Conservation (phyloP, 192 early-diverging fungal species). For the Funneliformis mosseae region DNA sequence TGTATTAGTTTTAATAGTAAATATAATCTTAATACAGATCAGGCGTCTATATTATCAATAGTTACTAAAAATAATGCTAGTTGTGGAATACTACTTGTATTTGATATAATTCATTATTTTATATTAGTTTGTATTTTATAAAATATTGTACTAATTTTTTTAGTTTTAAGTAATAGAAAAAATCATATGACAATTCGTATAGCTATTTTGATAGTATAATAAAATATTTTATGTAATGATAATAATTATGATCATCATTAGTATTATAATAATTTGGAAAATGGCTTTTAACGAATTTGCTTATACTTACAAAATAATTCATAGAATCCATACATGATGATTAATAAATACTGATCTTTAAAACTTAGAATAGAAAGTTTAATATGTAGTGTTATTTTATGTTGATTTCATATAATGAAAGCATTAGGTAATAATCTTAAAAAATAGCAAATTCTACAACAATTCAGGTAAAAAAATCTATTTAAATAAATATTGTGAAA, state of each 20-base stretch:
- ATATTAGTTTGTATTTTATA: no score
- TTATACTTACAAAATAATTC: not conserved
- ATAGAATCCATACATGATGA: not conserved
- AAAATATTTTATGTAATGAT: not conserved
- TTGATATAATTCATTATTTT: no score
- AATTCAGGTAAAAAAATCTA: not conserved
- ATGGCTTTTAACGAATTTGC: not conserved
- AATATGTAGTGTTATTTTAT: not conserved
- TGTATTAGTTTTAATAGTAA: not conserved
- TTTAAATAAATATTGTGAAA: no score
- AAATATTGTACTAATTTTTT: no score
- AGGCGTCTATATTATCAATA: not conserved
- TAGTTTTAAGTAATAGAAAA: not conserved
- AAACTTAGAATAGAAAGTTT: constrained; percentile 11
- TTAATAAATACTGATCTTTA: not conserved
- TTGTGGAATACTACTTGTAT: not conserved
- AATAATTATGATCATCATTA: not conserved
- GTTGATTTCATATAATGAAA: constrained; percentile 12
- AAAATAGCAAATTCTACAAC: not conserved
- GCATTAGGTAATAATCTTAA: not conserved
- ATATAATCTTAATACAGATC: constrained; percentile 7
- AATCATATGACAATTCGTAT: not conserved
- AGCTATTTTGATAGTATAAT: not conserved
- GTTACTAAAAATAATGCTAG: not conserved
- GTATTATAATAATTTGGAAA: not conserved